Evolutionary conservation across 768 basidiomycete species (phyloP).

Genomic region (Pisolithus tinctorius): DNA sequence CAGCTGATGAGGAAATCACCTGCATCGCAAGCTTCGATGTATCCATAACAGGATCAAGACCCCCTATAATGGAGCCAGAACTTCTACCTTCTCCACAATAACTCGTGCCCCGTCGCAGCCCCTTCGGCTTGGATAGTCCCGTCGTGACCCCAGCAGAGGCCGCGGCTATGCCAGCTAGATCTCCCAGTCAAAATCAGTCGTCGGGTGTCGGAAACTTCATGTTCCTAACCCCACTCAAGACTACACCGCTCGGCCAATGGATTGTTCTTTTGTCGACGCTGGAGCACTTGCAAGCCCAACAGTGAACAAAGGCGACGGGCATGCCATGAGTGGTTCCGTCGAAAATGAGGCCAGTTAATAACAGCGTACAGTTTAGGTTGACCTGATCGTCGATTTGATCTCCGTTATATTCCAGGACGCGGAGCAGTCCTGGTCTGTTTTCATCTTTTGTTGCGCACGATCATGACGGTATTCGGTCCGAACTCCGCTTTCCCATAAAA

Average conservation of each 20-base stretch:
- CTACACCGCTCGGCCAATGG: slow-evolving; percentile 4
- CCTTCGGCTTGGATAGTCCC: slow-evolving; percentile 13
- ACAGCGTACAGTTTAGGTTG: too few species aligned
- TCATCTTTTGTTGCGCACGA: too few species aligned
- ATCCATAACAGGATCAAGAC: slow-evolving; percentile 18
- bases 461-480: too few species aligned
- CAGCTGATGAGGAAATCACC: not conserved
- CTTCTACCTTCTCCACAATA: not conserved
- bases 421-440: too few species aligned
- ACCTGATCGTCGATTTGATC: too few species aligned
- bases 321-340: slow-evolving; percentile 7
- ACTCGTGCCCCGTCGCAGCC: slow-evolving; percentile 7
- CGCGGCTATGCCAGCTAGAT: too few species aligned
- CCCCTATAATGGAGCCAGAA: slow-evolving; percentile 19
- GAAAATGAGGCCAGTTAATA: slow-evolving; percentile 1
- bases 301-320: slow-evolving; percentile 20
- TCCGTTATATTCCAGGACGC: not conserved
- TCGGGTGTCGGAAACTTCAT: not conserved
- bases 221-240: slow-evolving; percentile 19
- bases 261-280: slow-evolving; percentile 21
- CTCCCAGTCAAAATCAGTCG: too few species aligned
- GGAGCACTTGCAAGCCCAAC: slow-evolving; percentile 17
- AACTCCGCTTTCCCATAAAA: too few species aligned
- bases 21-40: not conserved
- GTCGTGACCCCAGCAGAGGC: slow-evolving; percentile 4